Evolutionary conservation across 768 basidiomycete species (phyloP).

Genomic region (Pholiota microspora): DNA sequence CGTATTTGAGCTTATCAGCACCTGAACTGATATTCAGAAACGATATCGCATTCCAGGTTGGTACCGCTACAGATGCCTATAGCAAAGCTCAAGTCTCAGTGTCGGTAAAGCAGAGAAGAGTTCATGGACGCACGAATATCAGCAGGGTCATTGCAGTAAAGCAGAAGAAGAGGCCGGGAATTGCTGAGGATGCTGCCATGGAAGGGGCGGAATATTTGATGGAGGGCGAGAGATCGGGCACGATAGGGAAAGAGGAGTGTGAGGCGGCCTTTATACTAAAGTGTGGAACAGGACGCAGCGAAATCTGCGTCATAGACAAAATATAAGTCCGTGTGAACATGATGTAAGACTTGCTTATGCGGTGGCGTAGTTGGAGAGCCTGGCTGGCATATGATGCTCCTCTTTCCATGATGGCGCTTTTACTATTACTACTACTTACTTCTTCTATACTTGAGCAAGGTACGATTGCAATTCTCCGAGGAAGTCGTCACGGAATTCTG

Average conservation of each 20-base stretch:
- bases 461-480: no score
- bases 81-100: not conserved
- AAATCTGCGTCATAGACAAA: conserved; percentile 10
- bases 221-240: not conserved
- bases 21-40: conserved; percentile 57
- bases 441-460: no score
- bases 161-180: conserved; percentile 70
- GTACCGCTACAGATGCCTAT: conserved; percentile 69
- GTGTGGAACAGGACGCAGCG: conserved; percentile 1
- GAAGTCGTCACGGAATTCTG: no score
- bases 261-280: conserved; percentile 13
- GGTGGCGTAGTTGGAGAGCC: not conserved
- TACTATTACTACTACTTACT: no score
- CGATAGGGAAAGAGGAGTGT: no score
- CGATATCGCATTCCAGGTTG: conserved; percentile 70
- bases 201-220: not conserved
- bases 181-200: conserved; percentile 47
- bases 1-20: conserved; percentile 48
- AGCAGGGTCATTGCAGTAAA: conserved; percentile 71
- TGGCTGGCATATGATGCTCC: not conserved
- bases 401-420: not conserved
- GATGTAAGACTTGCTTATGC: conserved; percentile 4
- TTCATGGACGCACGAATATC: conserved; percentile 51
- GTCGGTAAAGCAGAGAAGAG: not conserved
- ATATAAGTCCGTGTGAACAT: conserved; percentile 13